phyloP scores from a whole-genome alignment of 2,329 filamentous ascomycete species.

The Byssothecium circinans region DNA sequence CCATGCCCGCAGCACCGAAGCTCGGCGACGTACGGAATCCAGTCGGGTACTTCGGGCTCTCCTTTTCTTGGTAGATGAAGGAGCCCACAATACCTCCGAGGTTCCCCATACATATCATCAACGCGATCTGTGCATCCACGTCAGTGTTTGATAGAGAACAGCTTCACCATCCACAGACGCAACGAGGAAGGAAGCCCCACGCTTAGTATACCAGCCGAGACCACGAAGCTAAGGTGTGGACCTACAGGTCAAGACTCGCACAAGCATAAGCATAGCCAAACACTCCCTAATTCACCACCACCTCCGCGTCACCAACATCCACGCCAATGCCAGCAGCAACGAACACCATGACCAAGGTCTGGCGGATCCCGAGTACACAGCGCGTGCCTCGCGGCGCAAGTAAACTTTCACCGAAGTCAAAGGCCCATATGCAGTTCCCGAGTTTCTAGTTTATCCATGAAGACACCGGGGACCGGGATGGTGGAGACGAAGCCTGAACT shows the following conservation, averaged over 20 bases:
- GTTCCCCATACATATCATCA: conserved; percentile 23
- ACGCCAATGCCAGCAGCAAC: conserved; percentile 37
- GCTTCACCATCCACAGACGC: conserved; percentile 42
- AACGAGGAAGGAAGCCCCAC: conserved; percentile 43
- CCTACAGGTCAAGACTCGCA: conserved; percentile 2
- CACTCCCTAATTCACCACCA: conserved; percentile 41
- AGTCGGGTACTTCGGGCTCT: conserved; percentile 41
- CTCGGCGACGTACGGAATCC: conserved; percentile 41
- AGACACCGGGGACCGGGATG: no score
- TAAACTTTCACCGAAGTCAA: conserved; percentile 45
- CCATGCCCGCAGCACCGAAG: conserved; percentile 26
- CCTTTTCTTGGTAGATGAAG: conserved; percentile 41
- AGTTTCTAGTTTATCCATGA: no score
- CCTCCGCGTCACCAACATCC: conserved; percentile 32
- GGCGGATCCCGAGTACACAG: conserved; percentile 40
- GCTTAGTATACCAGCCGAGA: conserved; percentile 45
- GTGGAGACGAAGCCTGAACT: no score
- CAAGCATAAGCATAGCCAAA: conserved; percentile 41
- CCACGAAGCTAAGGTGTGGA: conserved; percentile 43
- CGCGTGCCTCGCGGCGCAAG: conserved; percentile 43
- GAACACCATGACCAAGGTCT: conserved; percentile 43
- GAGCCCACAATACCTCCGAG: conserved; percentile 36
- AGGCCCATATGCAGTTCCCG: no score
- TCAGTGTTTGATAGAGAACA: conserved; percentile 9
- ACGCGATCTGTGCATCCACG: no score